Evolutionary conservation across 345 rosid species (phyloP), one percentile per base, ranked within the genome.

Genomic region (Populus deltoides): DNA sequence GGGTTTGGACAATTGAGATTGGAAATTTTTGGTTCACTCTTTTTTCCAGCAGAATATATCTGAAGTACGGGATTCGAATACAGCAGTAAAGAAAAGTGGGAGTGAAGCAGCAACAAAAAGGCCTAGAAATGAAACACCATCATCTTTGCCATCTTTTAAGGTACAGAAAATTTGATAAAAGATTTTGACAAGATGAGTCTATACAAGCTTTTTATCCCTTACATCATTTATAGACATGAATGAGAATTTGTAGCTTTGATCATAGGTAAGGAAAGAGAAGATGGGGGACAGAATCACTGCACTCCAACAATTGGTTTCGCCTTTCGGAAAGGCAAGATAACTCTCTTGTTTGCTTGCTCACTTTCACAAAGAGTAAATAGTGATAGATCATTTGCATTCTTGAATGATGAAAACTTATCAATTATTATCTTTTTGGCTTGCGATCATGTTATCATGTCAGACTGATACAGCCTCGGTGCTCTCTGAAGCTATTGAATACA

Each of bases 211-310:
- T 61, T 73, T 22, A 15, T 61, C 68, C 49, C 36, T 68, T 72
- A 31, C 24, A 39, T 45, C 20, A 55, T 36, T 51, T 49, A 45
- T 7, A 61, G 20, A 45, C 36, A 63, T 39, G 33, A 66, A 80
- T 78, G 77, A 83, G 38, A 78, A 78, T 69, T 45, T 57, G 38
- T 27, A 35, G 83, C 66, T 79, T 73, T 73, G 72, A 65, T 76
- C 51, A 57, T 83, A 97, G 99, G 99, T 89, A 88, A 92, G 94
- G 87, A 97, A 94, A 90, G 98, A 92, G 92, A 97, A 97, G 89
- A 92, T 91, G 97, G 98, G 98, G 90, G 99, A 97, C 98, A 92
- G 97, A 94, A 97, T 97, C 93, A 95, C 98, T 87, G 94, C 98
- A 72, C 99, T 97, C 78, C 99, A 97, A 90, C 99, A 97, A 92